Base-by-base conservation (phyloP, 345 rosid genomes). In the Noccaea bulbosa region DNA sequence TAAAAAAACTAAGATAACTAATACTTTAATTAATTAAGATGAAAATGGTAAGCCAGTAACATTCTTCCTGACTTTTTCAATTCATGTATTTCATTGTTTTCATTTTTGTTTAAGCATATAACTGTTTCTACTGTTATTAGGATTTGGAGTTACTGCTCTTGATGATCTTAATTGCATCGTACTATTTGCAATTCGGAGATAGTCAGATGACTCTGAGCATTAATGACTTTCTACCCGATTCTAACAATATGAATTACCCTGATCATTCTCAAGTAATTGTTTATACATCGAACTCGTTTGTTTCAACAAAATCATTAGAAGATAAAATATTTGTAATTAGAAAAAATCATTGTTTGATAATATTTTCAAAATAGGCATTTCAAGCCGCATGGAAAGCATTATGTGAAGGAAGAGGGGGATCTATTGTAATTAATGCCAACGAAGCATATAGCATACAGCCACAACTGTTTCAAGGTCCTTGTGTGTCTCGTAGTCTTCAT, bases 311-410 rank as follows among this genome's bases (percentile, higher is more conserved):
- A 2, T n/a, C 17, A 2, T 24, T 27, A 20, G 7, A 8, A 49
- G 51, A 4, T 54, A 33, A n/a, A n/a, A 32, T 4, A 49, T 39
- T 10, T 30, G n/a, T 4, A 43, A 58, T 6, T 11, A 11, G 8
- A 4, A 48, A 7, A 38, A 2, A 65, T n/a, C 5, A 65, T 12
- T 7, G 8, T 2, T 61, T 48, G 11, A 48, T 48, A 22, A 57
- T 57, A 59, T 45, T 39, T 59, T 39, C 2, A 16, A 50, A 53
- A 27, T 22, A 53, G 72, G 62, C 52, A 1, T 37, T 69, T 35
- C 55, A 69, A 46, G 5, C 45, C 7, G 73, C 73, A 56, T 70
- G 67, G 74, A 60, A 27, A 50, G 51, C 8, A 7, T 60, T 61
- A 32, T 70, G 74, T 24, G 5, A 41, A 17, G 35, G 11, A 4